phyloP scores from a whole-genome alignment of 2,329 filamentous ascomycete genomes.

The Trichoderma guizhouense region DNA sequence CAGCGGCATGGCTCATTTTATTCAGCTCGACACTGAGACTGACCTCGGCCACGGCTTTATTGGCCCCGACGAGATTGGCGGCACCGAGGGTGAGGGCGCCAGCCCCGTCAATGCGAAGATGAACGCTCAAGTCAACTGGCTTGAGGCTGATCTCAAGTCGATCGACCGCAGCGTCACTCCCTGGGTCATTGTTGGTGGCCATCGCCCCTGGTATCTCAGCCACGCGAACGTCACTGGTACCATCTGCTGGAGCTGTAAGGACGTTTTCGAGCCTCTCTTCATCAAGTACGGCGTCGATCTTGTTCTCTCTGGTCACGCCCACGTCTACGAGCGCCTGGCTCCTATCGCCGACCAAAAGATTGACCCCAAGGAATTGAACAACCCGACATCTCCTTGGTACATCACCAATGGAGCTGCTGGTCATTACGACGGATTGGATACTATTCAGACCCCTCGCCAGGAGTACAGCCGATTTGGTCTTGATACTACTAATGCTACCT shows the following conservation, averaged over 20 bases:
- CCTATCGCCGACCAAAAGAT: background rate
- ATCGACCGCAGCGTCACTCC: constrained; percentile 3
- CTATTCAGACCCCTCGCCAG: background rate
- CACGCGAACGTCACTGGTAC: background rate
- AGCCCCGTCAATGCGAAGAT: background rate
- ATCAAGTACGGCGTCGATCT: constrained; percentile 2
- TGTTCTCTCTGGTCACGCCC: background rate
- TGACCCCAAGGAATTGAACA: background rate
- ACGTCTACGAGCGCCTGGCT: constrained; percentile 10
- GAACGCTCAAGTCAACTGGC: constrained; percentile 8
- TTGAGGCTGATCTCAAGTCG: background rate
- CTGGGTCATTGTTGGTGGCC: constrained; percentile 7
- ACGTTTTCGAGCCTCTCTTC: constrained; percentile 6
- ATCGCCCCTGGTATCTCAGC: constrained; percentile 13
- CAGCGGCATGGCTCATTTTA: constrained; percentile 10
- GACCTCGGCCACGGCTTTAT: constrained; percentile 12
- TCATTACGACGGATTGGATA: constrained; percentile 10
- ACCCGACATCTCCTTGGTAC: constrained; percentile 9
- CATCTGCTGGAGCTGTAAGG: constrained; percentile 15
- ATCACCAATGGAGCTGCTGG: constrained; percentile 13
- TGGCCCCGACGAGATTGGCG: constrained; percentile 4
- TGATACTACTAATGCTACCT: background rate
- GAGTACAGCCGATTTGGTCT: background rate
- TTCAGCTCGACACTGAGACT: constrained; percentile 10
- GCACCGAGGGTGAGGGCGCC: constrained; percentile 2